These are phyloP conservation scores for Lentinula boryana DNA, from an alignment of 768 basidiomycete species.

Conservation along the genomic window DNA sequence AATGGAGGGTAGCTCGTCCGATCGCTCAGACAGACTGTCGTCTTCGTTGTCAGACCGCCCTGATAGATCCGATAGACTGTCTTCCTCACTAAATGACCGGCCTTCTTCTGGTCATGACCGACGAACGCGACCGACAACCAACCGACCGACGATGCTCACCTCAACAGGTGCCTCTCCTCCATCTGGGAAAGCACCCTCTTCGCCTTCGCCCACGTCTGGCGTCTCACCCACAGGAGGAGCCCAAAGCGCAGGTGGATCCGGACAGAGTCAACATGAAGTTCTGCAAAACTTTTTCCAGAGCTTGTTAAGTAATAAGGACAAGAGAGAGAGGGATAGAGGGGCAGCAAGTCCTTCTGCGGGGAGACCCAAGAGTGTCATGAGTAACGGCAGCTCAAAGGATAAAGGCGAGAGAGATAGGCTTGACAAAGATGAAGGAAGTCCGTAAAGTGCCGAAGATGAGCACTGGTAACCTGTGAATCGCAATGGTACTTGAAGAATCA, in stretches of 20 bases:
- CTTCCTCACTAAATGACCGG: neutral
- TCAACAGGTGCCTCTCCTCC: neutral
- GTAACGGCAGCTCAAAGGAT: neutral
- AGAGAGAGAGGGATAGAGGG: neutral
- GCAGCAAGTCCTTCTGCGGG: neutral
- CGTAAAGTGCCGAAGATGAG: neutral
- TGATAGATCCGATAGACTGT: neutral
- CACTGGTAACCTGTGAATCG: no score
- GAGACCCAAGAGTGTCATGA: neutral
- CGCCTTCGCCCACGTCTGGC: constrained; percentile 20
- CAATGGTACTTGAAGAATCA: no score
- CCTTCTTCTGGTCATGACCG: neutral
- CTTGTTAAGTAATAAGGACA: constrained; percentile 63
- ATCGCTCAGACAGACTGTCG: constrained; percentile 16
- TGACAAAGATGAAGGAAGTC: neutral
- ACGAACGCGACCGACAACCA: neutral
- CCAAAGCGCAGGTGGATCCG: constrained; percentile 30
- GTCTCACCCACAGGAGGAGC: constrained; percentile 26
- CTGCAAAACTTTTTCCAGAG: constrained; percentile 87
- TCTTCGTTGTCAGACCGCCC: constrained; percentile 11
- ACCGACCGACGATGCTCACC: neutral
- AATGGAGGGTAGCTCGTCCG: constrained; percentile 61
- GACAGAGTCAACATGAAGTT: constrained; percentile 62
- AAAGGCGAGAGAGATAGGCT: neutral
- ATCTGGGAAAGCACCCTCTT: constrained; percentile 4